Base-by-base conservation (phyloP, 306 rosid genomes). In the Vigna trinervia region DNA sequence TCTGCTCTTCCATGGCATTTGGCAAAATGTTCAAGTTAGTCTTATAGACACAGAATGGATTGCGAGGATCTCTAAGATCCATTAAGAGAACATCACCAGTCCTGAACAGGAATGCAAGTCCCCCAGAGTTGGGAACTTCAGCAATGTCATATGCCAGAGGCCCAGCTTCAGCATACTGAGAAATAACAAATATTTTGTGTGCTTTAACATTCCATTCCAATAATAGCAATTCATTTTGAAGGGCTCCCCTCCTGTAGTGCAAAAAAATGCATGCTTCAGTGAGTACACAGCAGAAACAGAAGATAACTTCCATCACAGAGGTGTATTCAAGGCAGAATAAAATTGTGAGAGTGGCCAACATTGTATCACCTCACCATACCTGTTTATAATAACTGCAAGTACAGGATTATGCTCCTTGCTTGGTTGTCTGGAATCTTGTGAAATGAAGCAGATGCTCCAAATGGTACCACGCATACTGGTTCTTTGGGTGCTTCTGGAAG, bases 381-480 rank as follows among this genome's bases (percentile, higher is more conserved):
- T 89, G 83, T 92, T 87, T 75, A 92, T 73, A 88, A 94, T 80
- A 87, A 94, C 68, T 73, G 98, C 98, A 26, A 94, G 90, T 60
- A 92, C 62, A 82, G 98, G 93, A 86, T 89, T 88, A 74, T 83
- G 83, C 78, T 85, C 97, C 84, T 83, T 82, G 80, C 73, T 85
- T 79, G 51, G 69, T 63, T 85, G 87, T 81, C 74, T 75, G 59
- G 82, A 84, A 83, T 88, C 87, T 79, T 88, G 88, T 4, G 97
- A 89, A 82, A 92, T 88, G 80, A 94, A 94, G 91, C 95, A 89
- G 96, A 90, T 90, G 83, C 97, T 87, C 98, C 98, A 94, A 82
- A 94, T 89, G 43, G 96, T 89, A 80, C 98, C 96, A 22, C 69
- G 43, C 65, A 90, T 84, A 71, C 64, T 83, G 77, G 80, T 81